Percentiles rank a stretch among this genome's conserved stretches.
These are phyloP conservation scores for Venturia carpophila DNA, from an alignment of 2,329 filamentous ascomycete genomes.

Conservation along the genomic window DNA sequence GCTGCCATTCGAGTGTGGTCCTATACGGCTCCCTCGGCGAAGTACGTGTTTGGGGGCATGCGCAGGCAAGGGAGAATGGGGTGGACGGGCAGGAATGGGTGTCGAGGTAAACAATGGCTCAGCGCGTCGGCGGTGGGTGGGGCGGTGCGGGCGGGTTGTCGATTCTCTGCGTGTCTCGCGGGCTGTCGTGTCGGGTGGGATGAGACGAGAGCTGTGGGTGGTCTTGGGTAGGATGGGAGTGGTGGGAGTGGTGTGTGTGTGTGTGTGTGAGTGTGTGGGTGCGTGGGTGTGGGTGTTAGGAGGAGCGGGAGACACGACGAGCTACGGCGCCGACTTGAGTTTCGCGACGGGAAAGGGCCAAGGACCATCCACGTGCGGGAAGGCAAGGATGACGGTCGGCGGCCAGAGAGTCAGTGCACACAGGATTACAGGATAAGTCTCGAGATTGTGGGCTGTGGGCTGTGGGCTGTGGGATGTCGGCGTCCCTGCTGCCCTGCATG, in stretches of 20 bases:
- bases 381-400: neutral
- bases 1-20: constrained; percentile 3
- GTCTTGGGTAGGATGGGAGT: neutral
- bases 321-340: neutral
- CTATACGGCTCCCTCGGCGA: neutral
- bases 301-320: neutral
- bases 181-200: neutral
- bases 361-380: constrained; percentile 2
- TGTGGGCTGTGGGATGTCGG: too few species aligned
- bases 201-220: neutral
- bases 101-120: constrained; percentile 14
- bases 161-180: neutral
- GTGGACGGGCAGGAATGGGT: neutral
- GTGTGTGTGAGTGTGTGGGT: too few species aligned
- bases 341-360: constrained; percentile 12
- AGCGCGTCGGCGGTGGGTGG: neutral
- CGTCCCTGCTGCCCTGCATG: constrained; percentile 10
- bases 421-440: too few species aligned
- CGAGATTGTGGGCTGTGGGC: too few species aligned
- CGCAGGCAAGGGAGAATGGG: neutral
- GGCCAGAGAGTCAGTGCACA: too few species aligned
- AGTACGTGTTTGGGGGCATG: neutral
- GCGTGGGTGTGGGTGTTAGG: neutral
- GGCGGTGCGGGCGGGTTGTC: neutral
- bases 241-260: neutral